A percentile compares a stretch with the other conserved stretches of the same genome.
These are phyloP conservation scores for Microbotryum lychnidis-dioicae DNA, from an alignment of 1,284 basidiomycete genomes.

Conservation along the genomic window DNA sequence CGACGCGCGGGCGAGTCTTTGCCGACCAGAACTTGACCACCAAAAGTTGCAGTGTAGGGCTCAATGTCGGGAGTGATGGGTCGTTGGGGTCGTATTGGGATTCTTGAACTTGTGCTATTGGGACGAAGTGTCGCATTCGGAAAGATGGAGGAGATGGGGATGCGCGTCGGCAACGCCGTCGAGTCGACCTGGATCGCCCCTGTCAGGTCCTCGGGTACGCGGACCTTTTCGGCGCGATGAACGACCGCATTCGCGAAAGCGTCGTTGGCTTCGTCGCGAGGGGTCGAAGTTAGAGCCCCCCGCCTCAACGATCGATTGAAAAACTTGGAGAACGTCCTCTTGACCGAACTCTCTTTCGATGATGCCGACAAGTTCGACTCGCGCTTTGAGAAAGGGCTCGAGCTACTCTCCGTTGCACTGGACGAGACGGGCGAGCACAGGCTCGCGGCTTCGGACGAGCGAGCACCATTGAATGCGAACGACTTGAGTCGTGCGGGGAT, in stretches of 20 bases:
- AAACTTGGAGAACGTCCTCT: neutral
- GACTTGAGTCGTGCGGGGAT: no score
- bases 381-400: neutral
- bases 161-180: conserved; percentile 9
- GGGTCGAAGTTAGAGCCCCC: conserved; percentile 1
- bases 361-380: neutral
- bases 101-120: conserved; percentile 2
- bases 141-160: conserved; percentile 15
- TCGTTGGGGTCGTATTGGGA: conserved; percentile 4
- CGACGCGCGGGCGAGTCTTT: conserved; percentile 1
- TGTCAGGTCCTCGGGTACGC: neutral
- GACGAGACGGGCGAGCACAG: no score
- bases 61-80: conserved; percentile 4
- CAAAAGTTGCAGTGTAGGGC: conserved; percentile 2
- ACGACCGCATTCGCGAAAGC: neutral
- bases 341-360: neutral
- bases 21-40: neutral
- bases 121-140: neutral
- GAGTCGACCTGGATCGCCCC: neutral
- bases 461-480: no score
- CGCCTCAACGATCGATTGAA: conserved; percentile 7
- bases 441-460: no score
- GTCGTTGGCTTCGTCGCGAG: conserved; percentile 1
- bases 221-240: conserved; percentile 3
- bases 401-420: no score